Conservation (phyloP, 495 filamentous ascomycete species). For the Aspergillus conjunctus region DNA sequence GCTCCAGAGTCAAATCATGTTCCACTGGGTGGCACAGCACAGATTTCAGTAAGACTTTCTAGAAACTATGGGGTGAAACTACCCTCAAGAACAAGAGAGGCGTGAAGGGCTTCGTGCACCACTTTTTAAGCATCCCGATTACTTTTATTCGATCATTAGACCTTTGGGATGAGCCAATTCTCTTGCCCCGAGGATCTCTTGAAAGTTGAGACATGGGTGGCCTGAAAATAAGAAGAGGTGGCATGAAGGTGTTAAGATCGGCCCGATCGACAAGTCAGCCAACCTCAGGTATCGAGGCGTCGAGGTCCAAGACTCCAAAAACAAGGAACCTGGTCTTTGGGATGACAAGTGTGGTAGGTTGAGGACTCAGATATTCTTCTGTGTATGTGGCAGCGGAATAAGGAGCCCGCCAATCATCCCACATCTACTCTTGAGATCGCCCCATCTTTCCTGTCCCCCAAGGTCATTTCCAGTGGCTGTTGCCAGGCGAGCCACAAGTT, state of each 20-base stretch:
- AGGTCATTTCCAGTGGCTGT: background rate
- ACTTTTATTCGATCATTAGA: too few relatives aligned
- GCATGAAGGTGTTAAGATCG: background rate
- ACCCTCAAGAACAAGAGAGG: too few relatives aligned
- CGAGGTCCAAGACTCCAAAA: too few relatives aligned
- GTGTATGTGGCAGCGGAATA: background rate
- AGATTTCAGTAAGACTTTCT: too few relatives aligned
- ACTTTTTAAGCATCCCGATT: too few relatives aligned
- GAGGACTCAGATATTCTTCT: constrained; percentile 5
- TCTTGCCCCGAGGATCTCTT: background rate
- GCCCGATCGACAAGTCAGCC: background rate
- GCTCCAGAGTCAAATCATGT: background rate
- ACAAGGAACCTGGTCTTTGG: too few relatives aligned
- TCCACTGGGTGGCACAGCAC: too few relatives aligned
- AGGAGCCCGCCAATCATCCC: constrained; percentile 11
- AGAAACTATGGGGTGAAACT: too few relatives aligned
- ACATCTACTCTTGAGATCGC: background rate
- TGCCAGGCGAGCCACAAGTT: too few relatives aligned
- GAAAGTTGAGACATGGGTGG: background rate
- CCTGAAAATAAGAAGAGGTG: background rate
- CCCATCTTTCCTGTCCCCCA: background rate
- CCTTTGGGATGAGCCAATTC: too few relatives aligned
- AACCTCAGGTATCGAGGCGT: background rate
- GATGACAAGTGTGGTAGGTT: background rate
- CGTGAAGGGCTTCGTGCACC: too few relatives aligned